phyloP scores from a whole-genome alignment of 768 basidiomycete species.

The Serendipita sp. region DNA sequence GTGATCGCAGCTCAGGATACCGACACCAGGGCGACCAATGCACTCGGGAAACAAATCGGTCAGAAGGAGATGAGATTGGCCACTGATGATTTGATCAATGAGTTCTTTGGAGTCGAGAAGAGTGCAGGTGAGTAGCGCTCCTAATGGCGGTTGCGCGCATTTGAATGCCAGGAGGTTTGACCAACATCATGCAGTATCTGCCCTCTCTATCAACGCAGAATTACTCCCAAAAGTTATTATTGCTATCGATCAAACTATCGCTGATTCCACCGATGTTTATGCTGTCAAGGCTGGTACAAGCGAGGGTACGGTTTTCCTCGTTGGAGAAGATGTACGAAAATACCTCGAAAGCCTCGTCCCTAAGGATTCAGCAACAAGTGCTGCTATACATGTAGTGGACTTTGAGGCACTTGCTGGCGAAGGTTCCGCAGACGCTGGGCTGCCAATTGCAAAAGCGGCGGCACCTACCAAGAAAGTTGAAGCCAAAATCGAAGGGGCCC shows the following conservation, averaged over 20 bases:
- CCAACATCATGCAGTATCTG: constrained; percentile 45
- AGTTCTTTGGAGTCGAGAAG: constrained; percentile 74
- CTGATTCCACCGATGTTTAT: constrained; percentile 45
- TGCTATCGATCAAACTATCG: constrained; percentile 65
- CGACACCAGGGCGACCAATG: constrained; percentile 53
- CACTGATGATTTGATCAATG: constrained; percentile 66
- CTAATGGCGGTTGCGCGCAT: background rate
- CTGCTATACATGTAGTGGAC: constrained; percentile 51
- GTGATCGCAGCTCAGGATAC: constrained; percentile 73
- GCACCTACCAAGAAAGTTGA: constrained; percentile 48
- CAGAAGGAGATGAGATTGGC: constrained; percentile 81
- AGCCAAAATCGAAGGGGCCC: constrained; percentile 70
- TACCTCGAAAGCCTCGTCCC: constrained; percentile 63
- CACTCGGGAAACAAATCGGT: constrained; percentile 62
- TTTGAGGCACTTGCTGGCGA: constrained; percentile 38
- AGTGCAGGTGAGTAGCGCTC: constrained; percentile 55
- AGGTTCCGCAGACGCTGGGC: constrained; percentile 15
- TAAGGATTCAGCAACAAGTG: constrained; percentile 21
- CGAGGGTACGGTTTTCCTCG: constrained; percentile 56
- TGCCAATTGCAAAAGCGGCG: constrained; percentile 22
- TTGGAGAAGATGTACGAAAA: constrained; percentile 53
- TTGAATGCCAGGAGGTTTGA: constrained; percentile 4
- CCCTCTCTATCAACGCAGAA: constrained; percentile 48
- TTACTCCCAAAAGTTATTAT: constrained; percentile 57
- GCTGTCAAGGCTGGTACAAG: constrained; percentile 63